Conservation (phyloP, 73 alveolate genomes). For the Paramecium octaurelia region DNA sequence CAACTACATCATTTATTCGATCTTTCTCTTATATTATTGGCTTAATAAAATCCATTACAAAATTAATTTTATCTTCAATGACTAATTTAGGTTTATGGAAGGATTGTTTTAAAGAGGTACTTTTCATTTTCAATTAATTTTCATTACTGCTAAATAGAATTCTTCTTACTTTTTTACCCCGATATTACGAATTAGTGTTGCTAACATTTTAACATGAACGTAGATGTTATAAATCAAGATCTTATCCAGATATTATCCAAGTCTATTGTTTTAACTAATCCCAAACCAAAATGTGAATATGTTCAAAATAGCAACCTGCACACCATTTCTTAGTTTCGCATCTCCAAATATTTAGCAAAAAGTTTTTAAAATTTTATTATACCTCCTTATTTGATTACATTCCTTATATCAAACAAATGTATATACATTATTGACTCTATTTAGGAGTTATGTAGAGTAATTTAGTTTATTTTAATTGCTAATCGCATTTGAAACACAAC, state of each 20-base stretch:
- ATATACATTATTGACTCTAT: not conserved
- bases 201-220: not conserved
- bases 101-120: not conserved
- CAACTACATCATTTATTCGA: not conserved
- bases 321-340: not conserved
- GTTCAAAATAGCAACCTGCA: slow-evolving; percentile 3
- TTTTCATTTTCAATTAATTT: not conserved
- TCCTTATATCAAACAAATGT: slow-evolving; percentile 34
- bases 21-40: not conserved
- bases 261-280: not conserved
- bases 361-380: slow-evolving; percentile 14
- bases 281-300: slow-evolving; percentile 13
- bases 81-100: not conserved
- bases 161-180: not conserved
- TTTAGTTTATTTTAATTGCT: not conserved
- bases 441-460: not conserved
- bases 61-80: not conserved
- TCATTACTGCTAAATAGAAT: not conserved
- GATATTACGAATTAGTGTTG: not conserved
- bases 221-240: not conserved
- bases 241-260: not conserved
- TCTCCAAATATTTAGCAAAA: not conserved
- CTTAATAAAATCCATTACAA: slow-evolving; percentile 21
- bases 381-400: slow-evolving; percentile 3
- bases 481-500: not conserved